Evolutionary conservation across 1,284 basidiomycete genomes (phyloP).

Genomic region (Megacollybia platyphylla): DNA sequence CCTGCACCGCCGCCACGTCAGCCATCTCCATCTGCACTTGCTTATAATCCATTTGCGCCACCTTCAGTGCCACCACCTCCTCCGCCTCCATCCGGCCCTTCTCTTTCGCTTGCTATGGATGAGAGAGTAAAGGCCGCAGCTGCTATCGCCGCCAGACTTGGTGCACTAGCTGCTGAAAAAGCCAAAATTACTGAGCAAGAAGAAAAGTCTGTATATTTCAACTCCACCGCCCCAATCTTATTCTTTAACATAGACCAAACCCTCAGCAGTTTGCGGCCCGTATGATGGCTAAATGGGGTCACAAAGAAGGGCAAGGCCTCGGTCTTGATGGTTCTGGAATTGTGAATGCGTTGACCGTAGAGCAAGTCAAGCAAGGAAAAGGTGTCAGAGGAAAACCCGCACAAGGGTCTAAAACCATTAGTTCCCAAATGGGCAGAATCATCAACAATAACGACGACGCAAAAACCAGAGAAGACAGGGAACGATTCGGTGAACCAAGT

Average conservation of each 20-base stretch:
- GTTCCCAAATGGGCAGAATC: conserved; percentile 70
- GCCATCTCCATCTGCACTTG: conserved; percentile 28
- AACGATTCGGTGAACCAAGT: conserved; percentile 78
- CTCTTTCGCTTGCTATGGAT: conserved; percentile 28
- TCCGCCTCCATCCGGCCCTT: conserved; percentile 30
- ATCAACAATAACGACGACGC: conserved; percentile 79
- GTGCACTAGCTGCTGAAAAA: conserved; percentile 30
- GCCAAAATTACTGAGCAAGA: conserved; percentile 13
- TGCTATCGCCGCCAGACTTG: conserved; percentile 64
- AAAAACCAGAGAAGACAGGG: conserved; percentile 58
- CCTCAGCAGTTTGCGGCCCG: conserved; percentile 66
- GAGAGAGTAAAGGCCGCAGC: conserved; percentile 68
- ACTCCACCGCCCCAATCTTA: background rate
- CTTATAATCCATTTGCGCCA: conserved; percentile 29
- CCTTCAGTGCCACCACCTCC: conserved; percentile 56
- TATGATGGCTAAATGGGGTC: conserved; percentile 89
- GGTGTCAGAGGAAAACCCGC: conserved; percentile 21
- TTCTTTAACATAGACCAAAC: conserved; percentile 32
- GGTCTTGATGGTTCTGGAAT: conserved; percentile 79
- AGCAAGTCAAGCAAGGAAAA: conserved; percentile 41
- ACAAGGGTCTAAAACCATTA: conserved; percentile 19
- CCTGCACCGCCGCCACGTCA: conserved; percentile 4
- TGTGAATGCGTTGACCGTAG: conserved; percentile 74
- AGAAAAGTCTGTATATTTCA: conserved; percentile 3
- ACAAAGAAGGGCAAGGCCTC: conserved; percentile 85